phyloP scores from a whole-genome alignment of 164 flowering plant species.

The Euptelea pleiosperma region DNA sequence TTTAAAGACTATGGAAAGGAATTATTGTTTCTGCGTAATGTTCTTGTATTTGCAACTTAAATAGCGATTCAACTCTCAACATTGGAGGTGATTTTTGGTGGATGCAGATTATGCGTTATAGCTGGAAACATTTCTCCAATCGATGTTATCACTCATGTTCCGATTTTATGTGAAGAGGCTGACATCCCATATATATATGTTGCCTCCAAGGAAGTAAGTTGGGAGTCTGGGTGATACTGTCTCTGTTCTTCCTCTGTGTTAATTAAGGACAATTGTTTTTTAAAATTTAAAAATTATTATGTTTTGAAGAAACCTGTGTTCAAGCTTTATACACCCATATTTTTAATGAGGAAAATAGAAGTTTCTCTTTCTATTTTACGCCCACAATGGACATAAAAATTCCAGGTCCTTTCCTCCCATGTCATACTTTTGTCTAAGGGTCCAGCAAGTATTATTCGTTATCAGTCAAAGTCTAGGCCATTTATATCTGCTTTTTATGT shows the following conservation, averaged over 20 bases:
- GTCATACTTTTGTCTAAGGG: too few relatives aligned
- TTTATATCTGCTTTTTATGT: too few relatives aligned
- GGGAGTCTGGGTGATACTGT: too few relatives aligned
- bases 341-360: too few relatives aligned
- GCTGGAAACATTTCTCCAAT: constrained; percentile 96
- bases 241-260: neutral
- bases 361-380: too few relatives aligned
- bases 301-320: too few relatives aligned
- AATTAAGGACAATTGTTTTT: neutral
- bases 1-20: neutral
- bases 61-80: neutral
- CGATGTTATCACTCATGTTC: constrained; percentile 93
- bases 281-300: too few relatives aligned
- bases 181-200: constrained; percentile 86
- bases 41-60: too few relatives aligned
- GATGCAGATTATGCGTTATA: constrained; percentile 82
- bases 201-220: constrained; percentile 87
- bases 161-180: constrained; percentile 84
- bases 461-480: too few relatives aligned
- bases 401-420: too few relatives aligned
- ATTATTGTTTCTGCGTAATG: neutral
- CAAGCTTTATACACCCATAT: neutral
- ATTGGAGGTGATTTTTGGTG: constrained; percentile 2
- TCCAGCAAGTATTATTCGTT: too few relatives aligned
- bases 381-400: too few relatives aligned